These are phyloP conservation scores for Penicillium vulpinum DNA, from an alignment of 2,329 filamentous ascomycete genomes.

Conservation along the genomic window DNA sequence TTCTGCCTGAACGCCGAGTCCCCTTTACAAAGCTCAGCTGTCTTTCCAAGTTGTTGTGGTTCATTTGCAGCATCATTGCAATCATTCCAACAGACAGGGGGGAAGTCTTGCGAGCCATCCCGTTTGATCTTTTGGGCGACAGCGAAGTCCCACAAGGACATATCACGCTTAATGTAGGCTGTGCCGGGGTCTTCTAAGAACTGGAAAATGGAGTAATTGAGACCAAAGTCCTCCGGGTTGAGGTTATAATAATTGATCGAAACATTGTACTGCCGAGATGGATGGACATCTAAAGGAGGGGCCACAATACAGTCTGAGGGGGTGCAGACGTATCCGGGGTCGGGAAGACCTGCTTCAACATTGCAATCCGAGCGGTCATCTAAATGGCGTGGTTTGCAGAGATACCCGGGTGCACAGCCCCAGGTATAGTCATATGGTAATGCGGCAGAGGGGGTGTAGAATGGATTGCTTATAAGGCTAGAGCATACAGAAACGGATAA, in stretches of 20 bases:
- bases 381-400: conserved; percentile 42
- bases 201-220: conserved; percentile 62
- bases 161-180: conserved; percentile 1
- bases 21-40: conserved; percentile 7
- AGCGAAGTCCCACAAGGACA: neutral
- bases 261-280: conserved; percentile 51
- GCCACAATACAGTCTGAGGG: conserved; percentile 42
- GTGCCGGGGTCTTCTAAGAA: neutral
- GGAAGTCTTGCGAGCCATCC: conserved; percentile 2
- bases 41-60: conserved; percentile 5
- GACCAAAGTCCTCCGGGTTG: conserved; percentile 62
- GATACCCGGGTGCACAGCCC: conserved; percentile 47
- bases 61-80: conserved; percentile 10
- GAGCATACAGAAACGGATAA: conserved; percentile 27
- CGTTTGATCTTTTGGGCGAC: neutral
- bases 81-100: conserved; percentile 9
- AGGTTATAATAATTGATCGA: conserved; percentile 64
- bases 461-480: conserved; percentile 30
- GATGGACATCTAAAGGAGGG: conserved; percentile 27
- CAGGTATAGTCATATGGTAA: conserved; percentile 38
- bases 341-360: conserved; percentile 43
- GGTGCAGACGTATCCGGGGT: conserved; percentile 40
- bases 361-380: conserved; percentile 38
- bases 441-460: conserved; percentile 27
- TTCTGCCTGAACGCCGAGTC: conserved; percentile 14